Evolutionary conservation across 345 rosid genomes (phyloP).

Genomic region (Iberis pinnata): DNA sequence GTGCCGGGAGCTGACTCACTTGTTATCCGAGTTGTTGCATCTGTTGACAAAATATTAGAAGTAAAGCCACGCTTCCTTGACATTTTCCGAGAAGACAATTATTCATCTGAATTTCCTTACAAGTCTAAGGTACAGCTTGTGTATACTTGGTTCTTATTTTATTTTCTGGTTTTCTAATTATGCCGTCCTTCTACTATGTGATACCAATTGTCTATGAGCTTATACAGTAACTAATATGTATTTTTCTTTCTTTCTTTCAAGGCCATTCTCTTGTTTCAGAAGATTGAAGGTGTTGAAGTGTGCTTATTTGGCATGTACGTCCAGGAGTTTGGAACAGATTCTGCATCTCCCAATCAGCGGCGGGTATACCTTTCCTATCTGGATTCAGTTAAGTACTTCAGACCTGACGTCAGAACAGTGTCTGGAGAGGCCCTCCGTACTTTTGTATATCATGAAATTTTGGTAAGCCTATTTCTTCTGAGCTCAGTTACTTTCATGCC

Average conservation of each 20-base stretch:
- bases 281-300: constrained; percentile 99
- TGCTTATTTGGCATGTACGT: constrained; percentile 99
- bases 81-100: constrained; percentile 87
- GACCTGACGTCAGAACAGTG: constrained; percentile 88
- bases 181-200: constrained; percentile 4
- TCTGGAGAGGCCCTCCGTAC: constrained; percentile 98
- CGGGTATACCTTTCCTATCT: constrained; percentile 94
- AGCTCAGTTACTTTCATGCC: constrained; percentile 3
- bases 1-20: constrained; percentile 94
- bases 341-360: constrained; percentile 87
- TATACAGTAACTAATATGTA: constrained; percentile 3
- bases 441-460: constrained; percentile 93
- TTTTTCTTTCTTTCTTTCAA: constrained; percentile 39
- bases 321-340: constrained; percentile 96
- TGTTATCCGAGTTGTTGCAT: constrained; percentile 92
- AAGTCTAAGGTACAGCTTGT: constrained; percentile 75
- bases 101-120: constrained; percentile 85
- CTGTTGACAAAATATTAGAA: constrained; percentile 93
- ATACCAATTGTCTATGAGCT: constrained; percentile 3
- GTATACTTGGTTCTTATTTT: constrained; percentile 15
- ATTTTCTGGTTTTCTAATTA: constrained; percentile 14
- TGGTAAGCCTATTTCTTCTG: constrained; percentile 42
- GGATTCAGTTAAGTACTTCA: constrained; percentile 95
- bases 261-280: constrained; percentile 90
- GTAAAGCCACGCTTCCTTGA: constrained; percentile 95